Base-by-base conservation (phyloP, 768 basidiomycete species). In the Hemileccinum rubropunctum region DNA sequence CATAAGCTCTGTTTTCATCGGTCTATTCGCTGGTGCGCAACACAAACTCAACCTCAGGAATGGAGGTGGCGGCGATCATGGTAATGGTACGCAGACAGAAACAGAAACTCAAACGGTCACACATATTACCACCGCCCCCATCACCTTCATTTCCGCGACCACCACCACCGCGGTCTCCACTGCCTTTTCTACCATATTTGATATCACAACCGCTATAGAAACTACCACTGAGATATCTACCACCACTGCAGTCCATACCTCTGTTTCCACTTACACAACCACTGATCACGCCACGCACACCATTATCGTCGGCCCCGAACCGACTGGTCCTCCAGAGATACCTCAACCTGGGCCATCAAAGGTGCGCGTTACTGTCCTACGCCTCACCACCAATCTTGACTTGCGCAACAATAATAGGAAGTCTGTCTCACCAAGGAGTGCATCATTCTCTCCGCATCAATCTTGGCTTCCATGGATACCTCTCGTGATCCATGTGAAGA, bases 401-500 rank as follows among this genome's bases (percentile, higher is more conserved):
- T 44, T 17, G 6, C 9, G 42, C n/a, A 53, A 40, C 41, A 34
- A 43, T 54, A 36, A 34, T 54, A 89, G 84, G 75, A 81, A 53
- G 63, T 77, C 4, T 99, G 97, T 71, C 66, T 89, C 23, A 83
- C 86, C 12, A 64, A 85, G 4, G 79, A 85, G 54, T 99, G 97
- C 64, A 84, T 98, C 43, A 71, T 82, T 30, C 76, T 95, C 12
- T 85, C 95, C 10, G 88, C 91, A 1, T 78, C 83, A 0, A 88
- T 99, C 51, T 71, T 98, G 13, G 80, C 84, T 17, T 83, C 83
- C 1, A 69, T 98, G 18, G 95, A 99, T 63, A 78, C 78, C 10
- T 74, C 82, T 9, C 78, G 87, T 57, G 93, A 98, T 63, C 97
- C 97, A 0, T 99, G 97, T 68, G 90, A 98, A 58, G 87, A 93